Percentiles rank a stretch among this genome's conserved stretches.
Conservation (phyloP, 768 basidiomycete genomes). For the Mycena rebaudengoi region DNA sequence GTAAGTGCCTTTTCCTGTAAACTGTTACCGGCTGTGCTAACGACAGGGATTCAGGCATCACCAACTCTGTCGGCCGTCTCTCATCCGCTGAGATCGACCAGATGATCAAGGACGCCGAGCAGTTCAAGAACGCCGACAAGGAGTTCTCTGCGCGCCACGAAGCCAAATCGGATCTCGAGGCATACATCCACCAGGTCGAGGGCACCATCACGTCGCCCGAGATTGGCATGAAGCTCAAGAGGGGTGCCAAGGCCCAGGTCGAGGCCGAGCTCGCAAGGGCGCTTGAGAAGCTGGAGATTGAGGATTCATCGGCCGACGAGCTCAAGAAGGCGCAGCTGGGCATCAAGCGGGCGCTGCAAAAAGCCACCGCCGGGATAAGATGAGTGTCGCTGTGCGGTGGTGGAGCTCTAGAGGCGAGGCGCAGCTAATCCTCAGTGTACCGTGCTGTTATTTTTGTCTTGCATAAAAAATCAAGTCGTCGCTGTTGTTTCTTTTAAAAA, state of each 20-base stretch:
- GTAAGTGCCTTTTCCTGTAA: constrained; percentile 52
- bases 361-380: constrained; percentile 92
- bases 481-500: too few species aligned
- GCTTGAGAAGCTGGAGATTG: constrained; percentile 97
- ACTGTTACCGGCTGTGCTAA: constrained; percentile 21
- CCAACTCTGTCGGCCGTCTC: constrained; percentile 99
- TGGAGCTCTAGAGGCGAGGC: constrained; percentile 23
- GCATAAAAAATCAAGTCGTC: constrained; percentile 25
- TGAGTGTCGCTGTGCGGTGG: constrained; percentile 41
- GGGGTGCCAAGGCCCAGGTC: constrained; percentile 92
- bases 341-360: constrained; percentile 97
- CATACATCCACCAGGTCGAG: constrained; percentile 97
- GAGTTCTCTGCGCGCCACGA: constrained; percentile 98
- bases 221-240: constrained; percentile 98
- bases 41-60: constrained; percentile 74
- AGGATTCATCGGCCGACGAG: constrained; percentile 93
- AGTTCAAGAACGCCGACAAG: constrained; percentile 95
- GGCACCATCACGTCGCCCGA: constrained; percentile 95
- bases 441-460: constrained; percentile 27
- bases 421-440: constrained; percentile 24
- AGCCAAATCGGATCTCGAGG: constrained; percentile 97
- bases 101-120: constrained; percentile 99
- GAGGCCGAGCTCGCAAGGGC: constrained; percentile 98
- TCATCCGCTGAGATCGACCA: constrained; percentile 98
- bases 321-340: constrained; percentile 94